Conservation (phyloP, 1,284 basidiomycete genomes). For the Leccinum pachyderme region DNA sequence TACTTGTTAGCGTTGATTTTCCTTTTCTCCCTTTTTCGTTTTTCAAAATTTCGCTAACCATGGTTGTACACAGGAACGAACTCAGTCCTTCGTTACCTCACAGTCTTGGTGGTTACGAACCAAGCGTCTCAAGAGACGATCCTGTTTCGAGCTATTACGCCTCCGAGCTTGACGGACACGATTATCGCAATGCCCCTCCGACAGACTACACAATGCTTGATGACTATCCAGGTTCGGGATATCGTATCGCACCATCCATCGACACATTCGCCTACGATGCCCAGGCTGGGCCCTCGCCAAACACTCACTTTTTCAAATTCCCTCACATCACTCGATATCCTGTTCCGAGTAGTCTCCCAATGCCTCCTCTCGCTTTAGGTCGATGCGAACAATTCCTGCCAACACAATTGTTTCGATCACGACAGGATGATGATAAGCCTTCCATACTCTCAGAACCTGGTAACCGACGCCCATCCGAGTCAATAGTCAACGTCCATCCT, state of each 20-base stretch:
- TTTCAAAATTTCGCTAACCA: slow-evolving; percentile 7
- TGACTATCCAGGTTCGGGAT: slow-evolving; percentile 16
- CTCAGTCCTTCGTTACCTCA: slow-evolving; percentile 30
- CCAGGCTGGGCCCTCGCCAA: slow-evolving; percentile 11
- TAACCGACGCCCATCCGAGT: slow-evolving; percentile 6
- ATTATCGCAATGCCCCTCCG: slow-evolving; percentile 7
- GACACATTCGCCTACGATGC: slow-evolving; percentile 11
- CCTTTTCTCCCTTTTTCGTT: not conserved
- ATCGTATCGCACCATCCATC: slow-evolving; percentile 13
- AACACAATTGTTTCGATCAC: slow-evolving; percentile 11
- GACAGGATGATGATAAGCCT: slow-evolving; percentile 13
- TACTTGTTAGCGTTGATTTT: slow-evolving; percentile 41
- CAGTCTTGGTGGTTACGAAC: slow-evolving; percentile 26
- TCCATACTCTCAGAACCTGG: slow-evolving; percentile 3
- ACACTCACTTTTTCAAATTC: slow-evolving; percentile 29
- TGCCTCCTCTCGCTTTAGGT: slow-evolving; percentile 5
- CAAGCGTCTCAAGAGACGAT: slow-evolving; percentile 15
- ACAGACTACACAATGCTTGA: slow-evolving; percentile 16
- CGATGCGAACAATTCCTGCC: slow-evolving; percentile 9
- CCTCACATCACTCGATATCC: slow-evolving; percentile 30
- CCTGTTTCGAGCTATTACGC: slow-evolving; percentile 4
- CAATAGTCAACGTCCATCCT: slow-evolving; percentile 13
- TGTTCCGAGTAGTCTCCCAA: slow-evolving; percentile 24
- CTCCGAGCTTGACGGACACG: slow-evolving; percentile 9
- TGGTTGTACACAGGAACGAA: slow-evolving; percentile 20